A percentile compares a stretch with the other conserved stretches of the same genome.
Evolutionary conservation across 345 rosid species (phyloP).

Genomic region (Microthlaspi erraticum): DNA sequence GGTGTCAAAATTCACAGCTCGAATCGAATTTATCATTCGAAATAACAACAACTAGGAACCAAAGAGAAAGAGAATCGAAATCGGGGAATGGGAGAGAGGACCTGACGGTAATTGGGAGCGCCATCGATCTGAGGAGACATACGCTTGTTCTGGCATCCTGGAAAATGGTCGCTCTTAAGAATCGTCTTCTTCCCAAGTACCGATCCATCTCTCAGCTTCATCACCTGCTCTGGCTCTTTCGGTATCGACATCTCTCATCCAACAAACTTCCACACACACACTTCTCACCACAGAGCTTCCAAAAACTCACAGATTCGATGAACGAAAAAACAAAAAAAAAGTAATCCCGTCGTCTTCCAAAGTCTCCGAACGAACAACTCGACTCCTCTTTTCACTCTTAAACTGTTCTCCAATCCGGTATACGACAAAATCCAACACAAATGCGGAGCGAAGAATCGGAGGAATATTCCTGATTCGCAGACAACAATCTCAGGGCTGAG

Average conservation of each 20-base stretch:
- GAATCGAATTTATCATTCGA: not conserved
- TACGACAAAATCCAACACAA: constrained; percentile 28
- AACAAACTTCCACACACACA: constrained; percentile 8
- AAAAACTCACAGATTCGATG: not conserved
- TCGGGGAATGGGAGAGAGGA: constrained; percentile 23
- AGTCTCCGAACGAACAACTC: constrained; percentile 19
- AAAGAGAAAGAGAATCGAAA: not conserved
- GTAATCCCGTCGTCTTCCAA: not conserved
- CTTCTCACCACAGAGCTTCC: constrained; percentile 5
- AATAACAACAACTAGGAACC: not conserved
- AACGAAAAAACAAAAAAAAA: not conserved
- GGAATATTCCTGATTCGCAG: constrained; percentile 38
- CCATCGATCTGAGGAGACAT: constrained; percentile 91
- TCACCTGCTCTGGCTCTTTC: constrained; percentile 88
- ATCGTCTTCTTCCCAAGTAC: constrained; percentile 97
- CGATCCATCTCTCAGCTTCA: constrained; percentile 94
- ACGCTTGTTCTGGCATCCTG: constrained; percentile 99
- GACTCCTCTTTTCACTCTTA: constrained; percentile 20
- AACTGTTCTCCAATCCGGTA: not conserved
- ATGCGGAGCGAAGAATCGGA: constrained; percentile 34
- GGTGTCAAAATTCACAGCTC: constrained; percentile 8
- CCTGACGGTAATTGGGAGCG: constrained; percentile 99
- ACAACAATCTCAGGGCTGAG: not conserved
- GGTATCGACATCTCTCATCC: constrained; percentile 67
- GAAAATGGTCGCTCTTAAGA: constrained; percentile 97